These are phyloP conservation scores for Podosphaera aphanis DNA, from an alignment of 2,329 filamentous ascomycete species.

Conservation along the genomic window DNA sequence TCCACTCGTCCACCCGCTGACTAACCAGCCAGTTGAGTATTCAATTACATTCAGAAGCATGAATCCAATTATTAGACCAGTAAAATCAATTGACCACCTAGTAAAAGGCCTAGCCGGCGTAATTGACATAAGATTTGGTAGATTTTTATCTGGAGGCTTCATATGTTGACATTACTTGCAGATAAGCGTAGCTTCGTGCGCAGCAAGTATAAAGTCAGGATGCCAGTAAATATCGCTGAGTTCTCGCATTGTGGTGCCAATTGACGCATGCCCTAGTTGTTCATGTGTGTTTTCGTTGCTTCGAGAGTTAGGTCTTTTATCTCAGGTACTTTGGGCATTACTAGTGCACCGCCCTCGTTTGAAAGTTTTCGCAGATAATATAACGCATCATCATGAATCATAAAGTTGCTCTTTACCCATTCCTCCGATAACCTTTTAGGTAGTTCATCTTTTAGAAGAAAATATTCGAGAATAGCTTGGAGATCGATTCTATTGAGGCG, in stretches of 20 bases:
- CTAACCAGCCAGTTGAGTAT: neutral
- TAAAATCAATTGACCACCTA: slow-evolving; percentile 1
- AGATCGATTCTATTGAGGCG: neutral
- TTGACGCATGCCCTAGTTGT: neutral
- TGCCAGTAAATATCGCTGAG: slow-evolving; percentile 1
- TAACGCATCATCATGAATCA: neutral
- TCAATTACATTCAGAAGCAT: neutral
- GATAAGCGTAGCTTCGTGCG: neutral
- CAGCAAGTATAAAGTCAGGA: neutral
- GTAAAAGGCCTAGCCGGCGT: neutral
- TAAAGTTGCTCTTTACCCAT: slow-evolving; percentile 1
- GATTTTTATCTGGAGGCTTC: neutral
- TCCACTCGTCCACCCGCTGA: slow-evolving; percentile 1
- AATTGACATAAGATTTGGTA: neutral
- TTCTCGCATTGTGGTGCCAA: neutral
- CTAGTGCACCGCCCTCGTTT: neutral
- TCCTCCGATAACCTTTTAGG: neutral
- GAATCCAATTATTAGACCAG: neutral
- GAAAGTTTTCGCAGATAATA: slow-evolving; percentile 1
- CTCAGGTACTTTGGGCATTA: slow-evolving; percentile 1
- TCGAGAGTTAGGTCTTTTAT: slow-evolving; percentile 1
- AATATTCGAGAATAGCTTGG: neutral
- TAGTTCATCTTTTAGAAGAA: neutral
- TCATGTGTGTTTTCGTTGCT: neutral
- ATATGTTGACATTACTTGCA: neutral